These are phyloP conservation scores for Monosporascus sp. DNA, from an alignment of 2,329 filamentous ascomycete genomes.

Conservation along the genomic window DNA sequence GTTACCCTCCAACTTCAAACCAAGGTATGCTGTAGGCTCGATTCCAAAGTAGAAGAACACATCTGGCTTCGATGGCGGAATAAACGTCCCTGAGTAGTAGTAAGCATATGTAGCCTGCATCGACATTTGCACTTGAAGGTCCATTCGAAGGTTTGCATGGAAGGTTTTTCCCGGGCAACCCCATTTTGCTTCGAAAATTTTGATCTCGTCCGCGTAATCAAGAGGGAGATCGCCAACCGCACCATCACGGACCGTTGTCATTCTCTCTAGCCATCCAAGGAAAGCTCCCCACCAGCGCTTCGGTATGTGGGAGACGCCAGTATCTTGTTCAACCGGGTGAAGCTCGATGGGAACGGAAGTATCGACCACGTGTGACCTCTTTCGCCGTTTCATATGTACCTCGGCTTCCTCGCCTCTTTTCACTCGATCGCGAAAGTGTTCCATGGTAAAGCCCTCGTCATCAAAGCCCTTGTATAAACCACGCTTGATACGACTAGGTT, in stretches of 20 bases:
- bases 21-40: conserved; percentile 1
- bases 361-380: too few species aligned
- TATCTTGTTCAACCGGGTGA: neutral
- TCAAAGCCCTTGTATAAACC: too few species aligned
- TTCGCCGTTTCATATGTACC: too few species aligned
- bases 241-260: conserved; percentile 8
- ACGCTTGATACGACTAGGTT: too few species aligned
- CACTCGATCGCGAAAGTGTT: too few species aligned
- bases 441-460: too few species aligned
- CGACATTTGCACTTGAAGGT: conserved; percentile 4
- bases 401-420: too few species aligned
- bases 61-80: conserved; percentile 2
- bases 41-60: conserved; percentile 8
- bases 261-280: conserved; percentile 9
- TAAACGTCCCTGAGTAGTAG: conserved; percentile 9
- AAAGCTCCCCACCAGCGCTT: conserved; percentile 14
- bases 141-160: neutral
- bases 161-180: neutral
- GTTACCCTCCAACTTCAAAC: conserved; percentile 6
- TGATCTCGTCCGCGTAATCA: conserved; percentile 5
- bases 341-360: too few species aligned
- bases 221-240: conserved; percentile 7
- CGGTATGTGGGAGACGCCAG: neutral
- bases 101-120: conserved; percentile 12
- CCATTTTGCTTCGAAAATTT: conserved; percentile 5